These are phyloP conservation scores for Paracoccidioides brasiliensis DNA, from an alignment of 2,329 filamentous ascomycete genomes.

Conservation along the genomic window DNA sequence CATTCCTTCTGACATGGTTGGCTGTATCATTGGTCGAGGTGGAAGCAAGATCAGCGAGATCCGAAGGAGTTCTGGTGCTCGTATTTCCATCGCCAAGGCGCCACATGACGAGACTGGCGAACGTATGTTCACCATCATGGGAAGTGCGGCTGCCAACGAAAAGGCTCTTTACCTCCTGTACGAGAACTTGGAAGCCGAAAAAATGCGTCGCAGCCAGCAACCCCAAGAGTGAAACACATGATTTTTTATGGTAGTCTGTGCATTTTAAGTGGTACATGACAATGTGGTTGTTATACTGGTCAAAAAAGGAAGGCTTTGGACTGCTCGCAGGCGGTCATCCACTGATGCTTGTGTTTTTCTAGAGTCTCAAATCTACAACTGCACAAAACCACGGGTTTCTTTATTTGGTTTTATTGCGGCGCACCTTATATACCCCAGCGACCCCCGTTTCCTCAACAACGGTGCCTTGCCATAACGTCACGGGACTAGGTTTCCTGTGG, in stretches of 20 bases:
- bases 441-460: background rate
- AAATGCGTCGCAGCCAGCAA: conserved; percentile 88
- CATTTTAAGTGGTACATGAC: background rate
- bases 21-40: conserved; percentile 91
- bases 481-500: background rate
- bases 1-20: conserved; percentile 98
- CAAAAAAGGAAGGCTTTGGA: background rate
- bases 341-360: background rate
- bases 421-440: background rate
- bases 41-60: conserved; percentile 99
- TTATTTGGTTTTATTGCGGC: background rate
- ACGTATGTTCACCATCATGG: conserved; percentile 99
- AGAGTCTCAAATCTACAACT: background rate
- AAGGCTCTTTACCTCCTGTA: conserved; percentile 92
- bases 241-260: background rate
- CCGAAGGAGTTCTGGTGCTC: conserved; percentile 85
- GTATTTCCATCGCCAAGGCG: conserved; percentile 94
- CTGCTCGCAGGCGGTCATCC: background rate
- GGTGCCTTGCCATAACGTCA: background rate
- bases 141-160: conserved; percentile 84
- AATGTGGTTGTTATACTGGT: background rate
- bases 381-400: background rate
- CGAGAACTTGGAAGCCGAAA: conserved; percentile 97
- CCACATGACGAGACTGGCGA: conserved; percentile 96
- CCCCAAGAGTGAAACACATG: conserved; percentile 39